These are phyloP conservation scores for Dimocarpus longan DNA, from an alignment of 345 rosid species.

Conservation along the genomic window DNA sequence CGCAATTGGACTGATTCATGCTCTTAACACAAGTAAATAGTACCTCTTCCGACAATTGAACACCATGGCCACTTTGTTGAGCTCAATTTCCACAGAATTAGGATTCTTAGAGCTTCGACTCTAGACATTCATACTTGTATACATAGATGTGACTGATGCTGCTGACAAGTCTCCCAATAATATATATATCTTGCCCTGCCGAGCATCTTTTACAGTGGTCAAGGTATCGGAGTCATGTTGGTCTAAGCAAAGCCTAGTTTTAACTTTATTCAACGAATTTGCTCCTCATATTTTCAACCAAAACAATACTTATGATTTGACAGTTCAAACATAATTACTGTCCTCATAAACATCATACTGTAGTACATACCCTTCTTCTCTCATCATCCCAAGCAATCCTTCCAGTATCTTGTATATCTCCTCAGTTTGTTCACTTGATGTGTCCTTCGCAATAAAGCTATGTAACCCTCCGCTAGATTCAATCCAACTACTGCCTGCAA, in stretches of 20 bases:
- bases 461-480: conserved; percentile 49
- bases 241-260: not conserved
- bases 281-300: not conserved
- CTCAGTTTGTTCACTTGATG: conserved; percentile 43
- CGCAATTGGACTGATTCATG: too few species aligned
- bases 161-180: not conserved
- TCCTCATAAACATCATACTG: conserved; percentile 39
- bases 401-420: conserved; percentile 46
- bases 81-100: not conserved
- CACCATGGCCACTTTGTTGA: not conserved
- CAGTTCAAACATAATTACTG: conserved; percentile 16
- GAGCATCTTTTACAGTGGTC: not conserved
- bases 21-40: conserved; percentile 1
- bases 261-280: not conserved
- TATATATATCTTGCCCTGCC: not conserved
- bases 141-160: not conserved
- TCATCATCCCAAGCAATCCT: conserved; percentile 47
- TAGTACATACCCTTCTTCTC: conserved; percentile 44
- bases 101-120: too few species aligned
- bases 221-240: not conserved
- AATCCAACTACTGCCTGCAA: conserved; percentile 78
- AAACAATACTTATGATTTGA: not conserved
- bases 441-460: conserved; percentile 49
- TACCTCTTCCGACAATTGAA: not conserved
- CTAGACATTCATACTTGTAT: not conserved